Evolutionary conservation across 805 yeast species (phyloP), one percentile per base, ranked within the genome.

Genomic region (Saccharomycodes ludwigii): DNA sequence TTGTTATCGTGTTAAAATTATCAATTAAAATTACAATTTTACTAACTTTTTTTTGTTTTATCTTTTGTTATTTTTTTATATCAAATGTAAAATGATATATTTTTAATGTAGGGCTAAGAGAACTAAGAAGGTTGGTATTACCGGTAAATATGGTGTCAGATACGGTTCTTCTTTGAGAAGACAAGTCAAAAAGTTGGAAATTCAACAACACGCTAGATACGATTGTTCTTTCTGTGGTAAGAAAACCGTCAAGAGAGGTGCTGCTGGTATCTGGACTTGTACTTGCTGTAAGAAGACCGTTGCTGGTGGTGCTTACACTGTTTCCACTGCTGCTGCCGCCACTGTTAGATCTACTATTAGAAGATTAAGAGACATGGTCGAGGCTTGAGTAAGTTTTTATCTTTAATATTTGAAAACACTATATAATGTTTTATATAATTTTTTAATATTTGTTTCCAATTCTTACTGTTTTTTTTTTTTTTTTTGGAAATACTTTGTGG

Each of bases 101-200:
- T n/a, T n/a, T n/a, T n/a, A n/a, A n/a, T n/a, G n/a, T n/a, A 84
- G 95, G 99, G 82, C 98, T 71, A 91, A 93, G 74, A 88, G 99
- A 82, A 91, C 99, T 58, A 91, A 91, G 94, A 91, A 91, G 84
- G 99, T 91, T 67, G 99, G 99, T 71, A 91, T 91, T 77, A 91
- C 99, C 68, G 99, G 99, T 79, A 93, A 93, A 76, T 91, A 84
- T 79, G 99, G 99, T 84, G 96, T 91, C 73, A 86, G 99, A 78
- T 91, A 91, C 76, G 95, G 99, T 86, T 88, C 98, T 59, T 93
- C 99, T 49, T 76, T 91, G 69, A 88, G 99, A 81, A 84, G 97
- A 73, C 96, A 85, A 72, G 82, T 94, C 76, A 86, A 86, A 80
- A 91, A 91, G 76, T 74, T 91, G 69, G 98, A 93, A 74, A 79